A percentile compares a stretch with the other conserved stretches of the same genome.
Evolutionary conservation across 768 basidiomycete species (phyloP).

Genomic region (Rhizopogon vulgaris): DNA sequence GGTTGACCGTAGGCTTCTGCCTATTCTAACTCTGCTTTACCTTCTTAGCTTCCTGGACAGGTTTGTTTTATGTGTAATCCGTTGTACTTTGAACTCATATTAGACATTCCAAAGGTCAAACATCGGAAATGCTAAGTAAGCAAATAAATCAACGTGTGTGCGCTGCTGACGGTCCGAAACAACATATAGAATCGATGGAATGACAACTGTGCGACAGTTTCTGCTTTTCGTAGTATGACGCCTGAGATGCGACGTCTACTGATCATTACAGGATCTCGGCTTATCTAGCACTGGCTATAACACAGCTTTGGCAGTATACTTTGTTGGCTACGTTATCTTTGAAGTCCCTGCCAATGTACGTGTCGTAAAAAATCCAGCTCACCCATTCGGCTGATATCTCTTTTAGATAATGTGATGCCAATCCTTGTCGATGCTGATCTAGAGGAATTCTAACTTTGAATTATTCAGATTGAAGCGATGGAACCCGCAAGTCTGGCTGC

Average conservation of each 20-base stretch:
- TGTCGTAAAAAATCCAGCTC: background rate
- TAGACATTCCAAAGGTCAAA: conserved; percentile 20
- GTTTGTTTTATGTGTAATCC: conserved; percentile 11
- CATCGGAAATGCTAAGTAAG: conserved; percentile 35
- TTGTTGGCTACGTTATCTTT: conserved; percentile 54
- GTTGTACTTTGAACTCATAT: background rate
- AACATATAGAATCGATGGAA: conserved; percentile 42
- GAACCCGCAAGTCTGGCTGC: conserved; percentile 55
- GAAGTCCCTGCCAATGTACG: conserved; percentile 54
- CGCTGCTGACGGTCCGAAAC: background rate
- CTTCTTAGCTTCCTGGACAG: conserved; percentile 37
- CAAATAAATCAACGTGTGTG: background rate
- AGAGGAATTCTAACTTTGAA: background rate
- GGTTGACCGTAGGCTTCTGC: conserved; percentile 31
- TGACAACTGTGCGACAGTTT: conserved; percentile 33
- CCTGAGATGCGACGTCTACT: background rate
- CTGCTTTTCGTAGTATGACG: background rate
- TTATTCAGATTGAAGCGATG: conserved; percentile 46
- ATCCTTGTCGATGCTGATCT: background rate
- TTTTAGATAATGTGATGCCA: conserved; percentile 20
- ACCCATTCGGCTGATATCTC: background rate
- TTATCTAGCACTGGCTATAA: conserved; percentile 48
- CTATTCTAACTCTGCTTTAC: conserved; percentile 34
- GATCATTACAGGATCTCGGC: conserved; percentile 38
- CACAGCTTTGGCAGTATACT: conserved; percentile 52